phyloP scores from a whole-genome alignment of 2,329 filamentous ascomycete genomes.

The Trichoderma pleuroti region DNA sequence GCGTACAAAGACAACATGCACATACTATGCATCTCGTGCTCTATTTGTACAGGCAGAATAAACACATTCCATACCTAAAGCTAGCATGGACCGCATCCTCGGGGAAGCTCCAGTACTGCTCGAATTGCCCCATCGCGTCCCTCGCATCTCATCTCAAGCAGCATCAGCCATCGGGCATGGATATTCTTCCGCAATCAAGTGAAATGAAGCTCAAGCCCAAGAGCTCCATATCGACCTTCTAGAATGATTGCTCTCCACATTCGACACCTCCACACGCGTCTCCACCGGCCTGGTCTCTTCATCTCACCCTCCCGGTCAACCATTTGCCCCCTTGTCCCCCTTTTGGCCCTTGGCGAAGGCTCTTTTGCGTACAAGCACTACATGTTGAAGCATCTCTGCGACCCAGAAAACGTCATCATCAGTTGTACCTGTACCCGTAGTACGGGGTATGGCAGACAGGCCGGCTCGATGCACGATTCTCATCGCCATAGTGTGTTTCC shows the following conservation, averaged over 20 bases:
- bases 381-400: background rate
- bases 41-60: background rate
- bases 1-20: background rate
- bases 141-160: background rate
- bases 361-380: background rate
- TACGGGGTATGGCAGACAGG: background rate
- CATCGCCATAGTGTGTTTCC: conserved; percentile 1
- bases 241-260: conserved; percentile 22
- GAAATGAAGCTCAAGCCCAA: conserved; percentile 6
- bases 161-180: background rate
- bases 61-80: background rate
- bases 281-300: conserved; percentile 6
- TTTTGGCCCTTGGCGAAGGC: background rate
- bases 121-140: background rate
- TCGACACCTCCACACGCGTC: conserved; percentile 10
- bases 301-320: conserved; percentile 9
- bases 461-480: background rate
- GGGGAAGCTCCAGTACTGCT: background rate
- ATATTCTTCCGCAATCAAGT: background rate
- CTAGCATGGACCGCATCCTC: background rate
- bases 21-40: background rate
- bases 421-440: background rate
- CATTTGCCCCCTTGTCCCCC: background rate
- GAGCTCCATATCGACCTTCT: conserved; percentile 18
- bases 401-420: conserved; percentile 1